Base-by-base conservation (phyloP, 1,284 basidiomycete species). In the Sporisorium exsertum region DNA sequence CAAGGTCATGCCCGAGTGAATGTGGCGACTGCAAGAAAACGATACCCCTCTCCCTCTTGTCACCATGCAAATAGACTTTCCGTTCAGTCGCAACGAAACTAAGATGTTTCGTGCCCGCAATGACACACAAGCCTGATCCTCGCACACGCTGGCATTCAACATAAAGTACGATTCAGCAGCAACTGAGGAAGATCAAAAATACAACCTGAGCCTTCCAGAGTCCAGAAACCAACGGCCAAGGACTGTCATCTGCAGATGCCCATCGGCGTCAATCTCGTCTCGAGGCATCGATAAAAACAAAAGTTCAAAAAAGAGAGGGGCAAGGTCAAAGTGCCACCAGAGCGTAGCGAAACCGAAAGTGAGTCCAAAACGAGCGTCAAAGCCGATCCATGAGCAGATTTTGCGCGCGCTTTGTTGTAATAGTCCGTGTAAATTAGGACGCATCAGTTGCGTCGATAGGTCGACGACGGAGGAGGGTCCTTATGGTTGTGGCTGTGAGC, bases 1-100 rank as follows among this genome's bases (percentile, higher is more conserved):
- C 15, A 72, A 70, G 54, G 70, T 77, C 12, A 64, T 77, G 33
- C 70, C 70, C 5, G 70, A 77, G 22, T 76, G 27, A 40, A 47
- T 3, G n/a, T 20, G 3, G 4, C 18, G n/a, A 10, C 33, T 52
- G 50, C 32, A 5, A 2, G 9, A 47, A 1, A 20, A 32, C 5
- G 35, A 54, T 54, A 42, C 37, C 37, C 29, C 52, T n/a, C 18
- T 32, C 5, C 20, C 20, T 22, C 7, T 37, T 15, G 50, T 35
- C 12, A 18, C 18, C 5, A 51, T 51, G 7, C 5, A 40, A 8
- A n/a, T 51, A 51, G 18, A 27, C 7, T 32, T 18, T 40, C 37
- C 37, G n/a, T n/a, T 12, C 37, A 40, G 37, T 16, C 37, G 20
- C 16, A 1, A 37, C 26, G 13, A 37, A 37, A 20, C 8, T n/a